These are phyloP conservation scores for Aphanomyces astaci DNA, from an alignment of 352 stramenopile species.

Conservation along the genomic window DNA sequence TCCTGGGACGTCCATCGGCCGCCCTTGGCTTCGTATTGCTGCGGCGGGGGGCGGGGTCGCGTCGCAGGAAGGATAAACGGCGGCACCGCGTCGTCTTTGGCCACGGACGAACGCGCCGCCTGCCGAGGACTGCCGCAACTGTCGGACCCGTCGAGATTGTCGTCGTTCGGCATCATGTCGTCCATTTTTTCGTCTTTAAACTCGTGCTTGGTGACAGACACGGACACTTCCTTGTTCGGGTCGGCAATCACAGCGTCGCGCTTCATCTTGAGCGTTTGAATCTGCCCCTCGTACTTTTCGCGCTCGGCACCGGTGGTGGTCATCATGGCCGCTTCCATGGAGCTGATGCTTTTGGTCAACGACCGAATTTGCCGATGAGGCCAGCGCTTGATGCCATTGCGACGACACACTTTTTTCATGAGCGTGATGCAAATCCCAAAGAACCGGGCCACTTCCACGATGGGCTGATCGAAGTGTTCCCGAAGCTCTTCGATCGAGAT, in stretches of 20 bases:
- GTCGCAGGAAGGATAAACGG: conserved; percentile 27
- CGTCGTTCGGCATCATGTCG: conserved; percentile 19
- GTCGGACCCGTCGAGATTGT: conserved; percentile 12
- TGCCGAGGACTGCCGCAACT: conserved; percentile 1
- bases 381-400: conserved; percentile 66
- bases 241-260: conserved; percentile 79
- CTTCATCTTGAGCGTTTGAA: conserved; percentile 72
- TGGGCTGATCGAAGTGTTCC: conserved; percentile 77
- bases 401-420: conserved; percentile 76
- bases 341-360: conserved; percentile 80
- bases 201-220: conserved; percentile 5
- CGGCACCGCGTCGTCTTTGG: conserved; percentile 19
- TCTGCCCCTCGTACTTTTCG: conserved; percentile 82
- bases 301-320: conserved; percentile 65
- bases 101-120: not conserved
- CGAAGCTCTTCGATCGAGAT: conserved; percentile 82
- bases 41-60: conserved; percentile 20
- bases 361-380: conserved; percentile 66
- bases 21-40: conserved; percentile 45
- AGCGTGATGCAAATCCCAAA: conserved; percentile 87
- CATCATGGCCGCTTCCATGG: conserved; percentile 83
- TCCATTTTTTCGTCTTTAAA: conserved; percentile 32
- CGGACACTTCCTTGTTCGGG: conserved; percentile 65
- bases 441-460: conserved; percentile 84
- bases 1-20: conserved; percentile 84